A percentile compares a stretch with the other conserved stretches of the same genome.
These are phyloP conservation scores for Ganoderma boninense DNA, from an alignment of 1,284 basidiomycete genomes.

Conservation along the genomic window DNA sequence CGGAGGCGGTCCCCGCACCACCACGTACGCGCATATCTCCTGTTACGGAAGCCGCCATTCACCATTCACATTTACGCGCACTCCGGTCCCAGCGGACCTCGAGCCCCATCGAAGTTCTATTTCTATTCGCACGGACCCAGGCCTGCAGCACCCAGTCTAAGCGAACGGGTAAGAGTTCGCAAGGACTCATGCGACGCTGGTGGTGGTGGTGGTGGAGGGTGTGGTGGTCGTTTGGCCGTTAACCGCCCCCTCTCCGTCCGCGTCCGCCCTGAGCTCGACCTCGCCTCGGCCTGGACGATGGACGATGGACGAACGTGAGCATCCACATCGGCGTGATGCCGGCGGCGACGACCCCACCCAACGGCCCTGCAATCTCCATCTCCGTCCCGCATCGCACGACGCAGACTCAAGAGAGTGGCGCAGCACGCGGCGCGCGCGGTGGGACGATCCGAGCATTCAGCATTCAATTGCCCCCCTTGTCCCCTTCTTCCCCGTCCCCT, in stretches of 20 bases:
- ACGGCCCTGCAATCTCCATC: conserved; percentile 1
- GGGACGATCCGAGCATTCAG: background rate
- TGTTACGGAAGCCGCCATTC: background rate
- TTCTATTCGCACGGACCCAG: background rate
- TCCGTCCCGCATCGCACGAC: background rate
- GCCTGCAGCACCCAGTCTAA: background rate
- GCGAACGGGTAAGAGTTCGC: background rate
- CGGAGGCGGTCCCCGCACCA: background rate
- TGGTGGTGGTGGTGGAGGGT: too few species aligned
- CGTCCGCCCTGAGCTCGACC: background rate
- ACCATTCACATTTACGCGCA: background rate
- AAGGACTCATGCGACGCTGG: background rate
- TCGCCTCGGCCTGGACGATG: conserved; percentile 1
- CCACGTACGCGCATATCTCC: background rate
- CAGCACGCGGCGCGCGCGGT: background rate
- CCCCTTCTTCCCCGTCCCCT: too few species aligned
- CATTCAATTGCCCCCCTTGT: too few species aligned
- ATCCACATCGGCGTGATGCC: background rate
- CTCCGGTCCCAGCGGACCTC: background rate
- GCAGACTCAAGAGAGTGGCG: background rate
- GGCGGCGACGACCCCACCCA: background rate
- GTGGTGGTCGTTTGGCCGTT: too few species aligned
- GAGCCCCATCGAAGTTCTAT: background rate
- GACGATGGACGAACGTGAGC: background rate
- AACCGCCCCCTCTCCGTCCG: too few species aligned